These are phyloP conservation scores for Phytophthora europaea DNA, from an alignment of 352 stramenopile species.

Conservation along the genomic window DNA sequence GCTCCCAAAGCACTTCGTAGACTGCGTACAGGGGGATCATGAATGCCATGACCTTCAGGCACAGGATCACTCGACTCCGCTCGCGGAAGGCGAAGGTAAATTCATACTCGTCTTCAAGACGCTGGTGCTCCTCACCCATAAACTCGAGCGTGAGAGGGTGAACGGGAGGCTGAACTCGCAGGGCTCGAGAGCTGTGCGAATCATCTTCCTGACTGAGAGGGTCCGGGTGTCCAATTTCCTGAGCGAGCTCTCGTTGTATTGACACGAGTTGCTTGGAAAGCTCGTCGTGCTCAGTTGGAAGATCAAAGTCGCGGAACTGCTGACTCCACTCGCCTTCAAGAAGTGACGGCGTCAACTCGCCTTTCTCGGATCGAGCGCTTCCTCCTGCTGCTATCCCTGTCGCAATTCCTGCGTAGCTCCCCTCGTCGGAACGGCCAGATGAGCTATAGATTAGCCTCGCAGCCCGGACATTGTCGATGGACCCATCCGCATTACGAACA, in stretches of 20 bases:
- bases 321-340: slow-evolving; percentile 83
- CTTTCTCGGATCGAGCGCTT: slow-evolving; percentile 36
- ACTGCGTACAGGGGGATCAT: slow-evolving; percentile 79
- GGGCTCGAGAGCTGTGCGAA: slow-evolving; percentile 61
- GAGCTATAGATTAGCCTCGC: slow-evolving; percentile 40
- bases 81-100: slow-evolving; percentile 80
- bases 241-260: slow-evolving; percentile 74
- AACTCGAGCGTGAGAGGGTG: slow-evolving; percentile 87
- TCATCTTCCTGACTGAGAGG: slow-evolving; percentile 76
- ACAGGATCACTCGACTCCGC: slow-evolving; percentile 70
- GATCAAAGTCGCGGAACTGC: slow-evolving; percentile 85
- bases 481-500: slow-evolving; percentile 24
- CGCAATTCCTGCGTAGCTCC: slow-evolving; percentile 20
- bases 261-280: slow-evolving; percentile 80
- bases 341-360: slow-evolving; percentile 58
- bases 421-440: slow-evolving; percentile 48
- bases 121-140: slow-evolving; percentile 85
- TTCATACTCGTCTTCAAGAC: slow-evolving; percentile 82
- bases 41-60: slow-evolving; percentile 74
- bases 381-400: slow-evolving; percentile 1
- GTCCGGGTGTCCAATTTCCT: slow-evolving; percentile 79
- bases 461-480: slow-evolving; percentile 17
- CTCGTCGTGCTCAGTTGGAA: slow-evolving; percentile 80
- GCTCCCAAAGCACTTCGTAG: slow-evolving; percentile 78
- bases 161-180: slow-evolving; percentile 75